Evolutionary conservation across 441 rosid species (phyloP).

Genomic region (Adansonia rubrostipa): DNA sequence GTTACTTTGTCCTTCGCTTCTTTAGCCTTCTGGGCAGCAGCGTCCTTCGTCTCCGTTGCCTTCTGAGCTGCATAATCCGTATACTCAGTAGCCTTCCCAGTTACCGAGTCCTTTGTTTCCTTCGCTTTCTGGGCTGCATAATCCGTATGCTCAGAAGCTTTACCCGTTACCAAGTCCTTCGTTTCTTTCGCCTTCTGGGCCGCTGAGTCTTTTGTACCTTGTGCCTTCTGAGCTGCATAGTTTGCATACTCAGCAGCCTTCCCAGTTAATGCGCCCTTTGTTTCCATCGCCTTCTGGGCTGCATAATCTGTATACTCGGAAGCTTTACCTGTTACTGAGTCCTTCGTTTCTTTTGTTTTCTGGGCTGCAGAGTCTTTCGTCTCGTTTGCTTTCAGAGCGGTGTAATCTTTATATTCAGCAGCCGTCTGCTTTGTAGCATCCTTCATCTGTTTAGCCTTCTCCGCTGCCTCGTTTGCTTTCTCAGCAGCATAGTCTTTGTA

Average conservation of each 20-base stretch:
- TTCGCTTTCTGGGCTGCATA: conserved; percentile 33
- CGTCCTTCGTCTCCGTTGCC: conserved; percentile 29
- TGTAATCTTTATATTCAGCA: conserved; percentile 22
- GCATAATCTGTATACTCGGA: conserved; percentile 31
- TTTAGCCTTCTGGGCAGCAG: not conserved
- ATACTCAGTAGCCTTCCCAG: not conserved
- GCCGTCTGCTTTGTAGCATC: conserved; percentile 28
- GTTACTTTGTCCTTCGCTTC: conserved; percentile 31
- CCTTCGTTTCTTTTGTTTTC: conserved; percentile 32
- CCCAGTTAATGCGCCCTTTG: conserved; percentile 27
- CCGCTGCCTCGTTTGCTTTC: conserved; percentile 26
- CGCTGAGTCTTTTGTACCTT: conserved; percentile 26
- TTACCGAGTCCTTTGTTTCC: conserved; percentile 25
- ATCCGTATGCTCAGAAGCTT: conserved; percentile 26
- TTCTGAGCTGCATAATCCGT: conserved; percentile 27
- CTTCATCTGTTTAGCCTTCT: conserved; percentile 30
- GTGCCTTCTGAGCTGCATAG: conserved; percentile 33
- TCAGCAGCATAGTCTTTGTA: conserved; percentile 22
- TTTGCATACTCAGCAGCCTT: conserved; percentile 42
- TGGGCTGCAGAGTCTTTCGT: conserved; percentile 30
- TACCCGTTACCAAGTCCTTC: conserved; percentile 21
- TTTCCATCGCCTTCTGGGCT: conserved; percentile 32
- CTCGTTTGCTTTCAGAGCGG: conserved; percentile 39
- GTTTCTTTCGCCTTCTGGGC: conserved; percentile 35
- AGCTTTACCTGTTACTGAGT: conserved; percentile 25